These are phyloP conservation scores for Hamamelis virginiana DNA, from an alignment of 164 flowering plant genomes.

Conservation along the genomic window DNA sequence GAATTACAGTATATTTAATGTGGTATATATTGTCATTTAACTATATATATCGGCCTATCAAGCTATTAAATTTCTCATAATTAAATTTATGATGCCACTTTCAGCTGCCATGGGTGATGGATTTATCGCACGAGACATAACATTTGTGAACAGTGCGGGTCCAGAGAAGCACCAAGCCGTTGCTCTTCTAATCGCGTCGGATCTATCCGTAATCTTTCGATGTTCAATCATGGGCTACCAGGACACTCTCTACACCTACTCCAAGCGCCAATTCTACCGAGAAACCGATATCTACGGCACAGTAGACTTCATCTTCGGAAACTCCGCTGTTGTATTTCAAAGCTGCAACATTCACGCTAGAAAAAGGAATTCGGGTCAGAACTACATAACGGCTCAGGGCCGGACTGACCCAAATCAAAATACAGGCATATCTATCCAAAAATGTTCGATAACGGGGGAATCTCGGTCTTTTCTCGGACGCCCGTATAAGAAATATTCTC, in stretches of 20 bases:
- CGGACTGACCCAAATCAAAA: constrained; percentile 93
- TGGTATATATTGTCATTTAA: no score
- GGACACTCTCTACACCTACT: constrained; percentile 79
- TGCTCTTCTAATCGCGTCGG: constrained; percentile 77
- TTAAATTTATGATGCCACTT: no score
- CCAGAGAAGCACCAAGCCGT: constrained; percentile 84
- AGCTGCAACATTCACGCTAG: constrained; percentile 66
- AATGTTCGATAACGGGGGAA: constrained; percentile 64
- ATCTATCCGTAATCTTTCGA: constrained; percentile 69
- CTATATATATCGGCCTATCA: no score
- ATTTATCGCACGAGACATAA: constrained; percentile 73
- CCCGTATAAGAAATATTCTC: no score
- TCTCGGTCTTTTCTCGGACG: no score
- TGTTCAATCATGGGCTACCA: constrained; percentile 77
- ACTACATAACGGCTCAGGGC: constrained; percentile 79
- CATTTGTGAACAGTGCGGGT: constrained; percentile 75
- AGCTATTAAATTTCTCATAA: no score
- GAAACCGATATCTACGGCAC: constrained; percentile 80
- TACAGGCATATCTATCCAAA: constrained; percentile 93
- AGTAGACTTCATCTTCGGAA: constrained; percentile 86
- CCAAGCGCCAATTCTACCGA: constrained; percentile 73
- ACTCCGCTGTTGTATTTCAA: constrained; percentile 82
- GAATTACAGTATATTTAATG: no score
- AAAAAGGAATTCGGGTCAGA: no score
- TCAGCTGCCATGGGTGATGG: constrained; percentile 84